Conservation (phyloP, 306 rosid genomes). For the Gastrolobium bilobum region DNA sequence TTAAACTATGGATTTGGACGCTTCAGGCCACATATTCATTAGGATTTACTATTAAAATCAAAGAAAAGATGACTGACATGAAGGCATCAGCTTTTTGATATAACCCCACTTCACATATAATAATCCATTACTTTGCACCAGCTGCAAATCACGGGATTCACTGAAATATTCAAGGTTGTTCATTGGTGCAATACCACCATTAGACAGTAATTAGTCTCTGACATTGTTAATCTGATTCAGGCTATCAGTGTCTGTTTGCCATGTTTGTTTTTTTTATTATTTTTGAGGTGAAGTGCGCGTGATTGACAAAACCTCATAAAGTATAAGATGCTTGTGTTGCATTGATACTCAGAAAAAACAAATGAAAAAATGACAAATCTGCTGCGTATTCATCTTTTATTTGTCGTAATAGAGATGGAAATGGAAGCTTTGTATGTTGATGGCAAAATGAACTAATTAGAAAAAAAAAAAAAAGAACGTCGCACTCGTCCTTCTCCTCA, state of each 20-base stretch:
- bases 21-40: neutral
- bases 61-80: slow-evolving; percentile 41
- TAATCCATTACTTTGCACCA: slow-evolving; percentile 17
- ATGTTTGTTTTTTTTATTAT: neutral
- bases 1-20: slow-evolving; percentile 37
- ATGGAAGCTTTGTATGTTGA: slow-evolving; percentile 2
- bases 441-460: slow-evolving; percentile 11
- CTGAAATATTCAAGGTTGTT: neutral
- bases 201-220: slow-evolving; percentile 11
- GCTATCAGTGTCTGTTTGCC: neutral
- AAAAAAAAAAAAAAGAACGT: slow-evolving; percentile 17
- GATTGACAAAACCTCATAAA: slow-evolving; percentile 12
- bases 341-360: neutral
- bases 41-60: slow-evolving; percentile 18
- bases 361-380: neutral
- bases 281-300: neutral
- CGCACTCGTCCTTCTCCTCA: neutral
- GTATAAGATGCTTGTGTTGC: slow-evolving; percentile 25
- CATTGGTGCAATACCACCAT: slow-evolving; percentile 25
- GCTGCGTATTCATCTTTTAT: slow-evolving; percentile 15
- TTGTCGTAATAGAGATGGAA: slow-evolving; percentile 2
- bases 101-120: slow-evolving; percentile 47
- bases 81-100: slow-evolving; percentile 49
- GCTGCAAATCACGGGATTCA: slow-evolving; percentile 7
- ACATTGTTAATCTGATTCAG: neutral